Base-by-base conservation (phyloP, 2,329 filamentous ascomycete genomes). In the Sporothrix schenckii region DNA sequence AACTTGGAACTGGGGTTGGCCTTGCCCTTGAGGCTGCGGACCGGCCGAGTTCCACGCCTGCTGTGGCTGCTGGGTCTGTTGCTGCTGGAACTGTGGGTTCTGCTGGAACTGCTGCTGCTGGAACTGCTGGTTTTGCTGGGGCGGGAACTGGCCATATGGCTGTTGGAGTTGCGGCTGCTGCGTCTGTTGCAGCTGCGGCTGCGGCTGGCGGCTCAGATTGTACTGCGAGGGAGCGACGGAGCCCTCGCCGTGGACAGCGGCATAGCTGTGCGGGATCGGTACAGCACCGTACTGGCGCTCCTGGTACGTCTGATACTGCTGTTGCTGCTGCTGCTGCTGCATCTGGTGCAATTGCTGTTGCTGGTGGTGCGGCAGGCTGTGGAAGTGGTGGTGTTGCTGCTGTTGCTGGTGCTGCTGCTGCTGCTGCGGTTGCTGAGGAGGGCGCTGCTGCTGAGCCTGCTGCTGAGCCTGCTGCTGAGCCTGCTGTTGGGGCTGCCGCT, bases 231-330 rank as follows among this genome's bases (percentile, higher is more conserved):
- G 77, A 2, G 74, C 76, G n/a, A 75, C 66, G 14, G 70, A 74
- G 24, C 78, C 80, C 63, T 81, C 80, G 39, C 78, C 80, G 61
- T 80, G 79, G 4, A 81, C 80, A 16, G 78, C 73, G 7, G 72
- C 70, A 58, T 83, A 82, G 14, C 77, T 76, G 34, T 72, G 74
- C 0, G 81, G 81, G 49, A 82, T 81, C 1, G 81, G 79, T 1
- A 82, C 79, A 14, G 75, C 74, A 3, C 75, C 79, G 50, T 82
- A 82, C 39, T 76, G 76, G 14, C 77, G 80, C 60, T 81, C 80
- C 39, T 56, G 52, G 21, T n/a, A 21, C 24, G 14, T 16, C 53
- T 60, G 66, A 7, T 68, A 21, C 9, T 30, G 66, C 3, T 61
- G 52, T 13, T 67, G 63, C 1, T 56, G 63, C n/a, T 16, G 63